Evolutionary conservation across 2,329 filamentous ascomycete species (phyloP).

Genomic region (Apiospora rasikravindrae): DNA sequence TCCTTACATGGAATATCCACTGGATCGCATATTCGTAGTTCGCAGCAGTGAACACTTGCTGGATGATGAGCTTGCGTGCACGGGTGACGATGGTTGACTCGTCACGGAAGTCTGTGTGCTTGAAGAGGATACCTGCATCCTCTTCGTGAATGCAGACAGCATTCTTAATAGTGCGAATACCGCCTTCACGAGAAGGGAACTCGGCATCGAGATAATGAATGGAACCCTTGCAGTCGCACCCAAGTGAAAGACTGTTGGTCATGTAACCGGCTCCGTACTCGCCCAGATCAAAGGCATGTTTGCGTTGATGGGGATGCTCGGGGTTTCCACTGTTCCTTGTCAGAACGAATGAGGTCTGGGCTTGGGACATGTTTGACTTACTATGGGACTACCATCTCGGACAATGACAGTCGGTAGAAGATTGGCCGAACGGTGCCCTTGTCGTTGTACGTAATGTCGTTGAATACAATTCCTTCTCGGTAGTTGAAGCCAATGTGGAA

Average conservation of each 20-base stretch:
- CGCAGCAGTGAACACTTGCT: slow-evolving; percentile 91
- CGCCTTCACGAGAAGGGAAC: slow-evolving; percentile 79
- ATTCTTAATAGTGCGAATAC: slow-evolving; percentile 84
- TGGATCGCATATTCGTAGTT: slow-evolving; percentile 86
- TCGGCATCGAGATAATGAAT: slow-evolving; percentile 92
- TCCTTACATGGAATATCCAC: slow-evolving; percentile 77
- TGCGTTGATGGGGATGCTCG: slow-evolving; percentile 79
- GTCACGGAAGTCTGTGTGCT: slow-evolving; percentile 92
- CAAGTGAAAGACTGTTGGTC: slow-evolving; percentile 77
- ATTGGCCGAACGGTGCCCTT: slow-evolving; percentile 76
- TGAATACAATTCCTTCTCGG: slow-evolving; percentile 87
- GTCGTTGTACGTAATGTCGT: slow-evolving; percentile 89
- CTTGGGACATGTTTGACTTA: slow-evolving; percentile 33
- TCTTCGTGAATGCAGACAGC: slow-evolving; percentile 96
- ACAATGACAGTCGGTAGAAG: slow-evolving; percentile 87
- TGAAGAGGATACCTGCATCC: slow-evolving; percentile 89
- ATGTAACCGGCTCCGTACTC: slow-evolving; percentile 85
- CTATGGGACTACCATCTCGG: slow-evolving; percentile 94
- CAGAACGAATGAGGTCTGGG: slow-evolving; percentile 11
- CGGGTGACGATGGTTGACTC: slow-evolving; percentile 86
- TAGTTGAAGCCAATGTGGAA: slow-evolving; percentile 96
- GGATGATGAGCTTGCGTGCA: slow-evolving; percentile 83
- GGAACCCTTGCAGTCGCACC: slow-evolving; percentile 86
- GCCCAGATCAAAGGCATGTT: slow-evolving; percentile 81
- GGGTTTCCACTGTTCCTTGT: slow-evolving; percentile 64